Percentiles rank a stretch among this genome's conserved stretches.
Evolutionary conservation across 2,329 filamentous ascomycete species (phyloP).

Genomic region (Penicillium sp.): DNA sequence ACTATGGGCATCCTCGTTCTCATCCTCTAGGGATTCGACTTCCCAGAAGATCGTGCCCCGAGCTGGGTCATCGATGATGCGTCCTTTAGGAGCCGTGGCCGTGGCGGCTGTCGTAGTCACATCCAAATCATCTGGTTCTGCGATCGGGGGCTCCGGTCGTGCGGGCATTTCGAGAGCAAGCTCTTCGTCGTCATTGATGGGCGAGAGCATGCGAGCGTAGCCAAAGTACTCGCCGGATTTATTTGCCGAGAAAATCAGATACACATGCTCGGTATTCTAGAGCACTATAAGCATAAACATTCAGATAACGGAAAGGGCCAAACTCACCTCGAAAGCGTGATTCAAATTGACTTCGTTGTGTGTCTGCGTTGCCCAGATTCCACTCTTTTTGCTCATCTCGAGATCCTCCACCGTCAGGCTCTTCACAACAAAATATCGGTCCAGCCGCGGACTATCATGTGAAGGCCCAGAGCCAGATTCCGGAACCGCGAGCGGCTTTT

Average conservation of each 20-base stretch:
- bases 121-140: constrained; percentile 63
- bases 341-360: constrained; percentile 87
- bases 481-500: not conserved
- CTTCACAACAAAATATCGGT: constrained; percentile 88
- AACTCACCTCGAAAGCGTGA: constrained; percentile 67
- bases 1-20: constrained; percentile 32
- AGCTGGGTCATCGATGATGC: constrained; percentile 86
- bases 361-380: constrained; percentile 88
- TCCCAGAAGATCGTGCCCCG: constrained; percentile 98
- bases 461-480: constrained; percentile 16
- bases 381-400: constrained; percentile 77
- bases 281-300: not conserved
- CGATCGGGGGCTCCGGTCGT: constrained; percentile 52
- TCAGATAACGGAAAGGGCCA: not conserved
- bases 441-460: constrained; percentile 43
- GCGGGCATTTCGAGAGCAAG: constrained; percentile 65
- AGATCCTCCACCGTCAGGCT: constrained; percentile 87
- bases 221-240: constrained; percentile 97
- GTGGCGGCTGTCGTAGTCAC: constrained; percentile 75
- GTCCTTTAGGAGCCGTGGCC: constrained; percentile 69
- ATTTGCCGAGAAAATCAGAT: constrained; percentile 90
- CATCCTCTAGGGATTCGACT: constrained; percentile 55
- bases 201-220: constrained; percentile 82
- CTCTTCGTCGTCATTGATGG: constrained; percentile 70
- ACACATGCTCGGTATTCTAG: constrained; percentile 75